Evolutionary conservation across 345 rosid genomes (phyloP).

Genomic region (Gossypium raimondii): DNA sequence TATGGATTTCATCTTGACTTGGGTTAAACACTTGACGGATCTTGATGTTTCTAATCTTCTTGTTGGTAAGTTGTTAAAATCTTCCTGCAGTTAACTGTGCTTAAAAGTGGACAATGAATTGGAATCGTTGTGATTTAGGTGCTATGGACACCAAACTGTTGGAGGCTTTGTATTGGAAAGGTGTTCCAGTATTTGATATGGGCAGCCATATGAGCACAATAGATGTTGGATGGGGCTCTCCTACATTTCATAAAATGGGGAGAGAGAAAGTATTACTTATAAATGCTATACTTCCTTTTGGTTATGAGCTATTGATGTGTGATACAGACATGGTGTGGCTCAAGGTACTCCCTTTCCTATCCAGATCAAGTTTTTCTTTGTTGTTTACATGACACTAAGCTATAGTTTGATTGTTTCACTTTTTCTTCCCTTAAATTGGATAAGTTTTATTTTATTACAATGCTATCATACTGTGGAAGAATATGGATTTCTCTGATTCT

Average conservation of each 20-base stretch:
- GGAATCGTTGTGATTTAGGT: conserved; percentile 41
- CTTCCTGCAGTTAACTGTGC: not conserved
- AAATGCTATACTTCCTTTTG: conserved; percentile 76
- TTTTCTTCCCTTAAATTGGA: not conserved
- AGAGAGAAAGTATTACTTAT: conserved; percentile 94
- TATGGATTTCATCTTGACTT: conserved; percentile 93
- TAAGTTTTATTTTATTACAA: not conserved
- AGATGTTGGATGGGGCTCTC: conserved; percentile 99
- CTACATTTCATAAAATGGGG: conserved; percentile 96
- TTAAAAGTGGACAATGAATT: conserved; percentile 6
- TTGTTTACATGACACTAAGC: not conserved
- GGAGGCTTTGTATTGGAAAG: conserved; percentile 96
- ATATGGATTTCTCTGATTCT: not conserved
- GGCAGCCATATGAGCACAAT: conserved; percentile 94
- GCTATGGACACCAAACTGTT: conserved; percentile 90
- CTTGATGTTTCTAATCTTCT: conserved; percentile 76
- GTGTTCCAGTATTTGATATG: conserved; percentile 97
- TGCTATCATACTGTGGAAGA: not conserved
- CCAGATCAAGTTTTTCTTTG: not conserved
- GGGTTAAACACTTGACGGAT: conserved; percentile 91
- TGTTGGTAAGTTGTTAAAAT: conserved; percentile 56
- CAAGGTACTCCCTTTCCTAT: conserved; percentile 46
- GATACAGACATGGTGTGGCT: conserved; percentile 99
- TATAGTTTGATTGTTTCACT: not conserved
- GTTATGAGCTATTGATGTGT: conserved; percentile 88